Percentiles rank a stretch among this genome's conserved stretches.
These are phyloP conservation scores for Leishmania gerbilli DNA, from an alignment of 208 protist species.

Conservation along the genomic window DNA sequence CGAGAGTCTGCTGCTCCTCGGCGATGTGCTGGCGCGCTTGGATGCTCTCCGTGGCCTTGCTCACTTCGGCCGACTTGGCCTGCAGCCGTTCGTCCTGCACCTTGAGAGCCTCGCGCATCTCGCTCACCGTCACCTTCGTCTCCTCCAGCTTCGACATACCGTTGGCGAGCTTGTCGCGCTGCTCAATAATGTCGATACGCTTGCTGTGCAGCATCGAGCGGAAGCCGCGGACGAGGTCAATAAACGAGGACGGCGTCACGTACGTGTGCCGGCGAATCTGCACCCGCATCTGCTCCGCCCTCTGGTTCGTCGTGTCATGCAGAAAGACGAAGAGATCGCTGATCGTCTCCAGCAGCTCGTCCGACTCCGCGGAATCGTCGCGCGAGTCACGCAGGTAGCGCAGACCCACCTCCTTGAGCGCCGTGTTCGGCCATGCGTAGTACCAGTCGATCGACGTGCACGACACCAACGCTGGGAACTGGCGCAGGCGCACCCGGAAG, in stretches of 20 bases:
- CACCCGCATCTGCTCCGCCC: constrained; percentile 90
- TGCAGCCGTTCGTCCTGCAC: constrained; percentile 88
- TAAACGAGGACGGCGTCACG: constrained; percentile 98
- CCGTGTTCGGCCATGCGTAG: constrained; percentile 97
- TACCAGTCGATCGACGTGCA: constrained; percentile 99
- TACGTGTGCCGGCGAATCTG: constrained; percentile 96
- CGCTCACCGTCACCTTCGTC: constrained; percentile 89
- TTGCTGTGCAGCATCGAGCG: constrained; percentile 93
- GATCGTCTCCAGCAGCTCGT: constrained; percentile 82
- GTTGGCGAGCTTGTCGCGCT: constrained; percentile 97
- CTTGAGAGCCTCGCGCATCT: constrained; percentile 92
- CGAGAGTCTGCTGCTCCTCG: constrained; percentile 96
- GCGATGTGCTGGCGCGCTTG: constrained; percentile 95
- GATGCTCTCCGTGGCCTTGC: constrained; percentile 92
- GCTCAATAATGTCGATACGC: constrained; percentile 90
- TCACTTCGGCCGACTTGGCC: constrained; percentile 87
- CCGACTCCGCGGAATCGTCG: constrained; percentile 79
- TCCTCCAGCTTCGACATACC: constrained; percentile 94
- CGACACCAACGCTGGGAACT: constrained; percentile 98
- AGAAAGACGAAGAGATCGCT: constrained; percentile 94
- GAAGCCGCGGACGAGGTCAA: constrained; percentile 97
- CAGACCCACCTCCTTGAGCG: constrained; percentile 94
- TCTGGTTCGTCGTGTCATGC: constrained; percentile 91
- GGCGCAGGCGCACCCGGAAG: constrained; percentile 96
- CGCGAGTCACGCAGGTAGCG: constrained; percentile 84